Evolutionary conservation across 1,139 yeast genomes (phyloP), one percentile per base, ranked within the genome.

Genomic region (Protomyces macrosporus): DNA sequence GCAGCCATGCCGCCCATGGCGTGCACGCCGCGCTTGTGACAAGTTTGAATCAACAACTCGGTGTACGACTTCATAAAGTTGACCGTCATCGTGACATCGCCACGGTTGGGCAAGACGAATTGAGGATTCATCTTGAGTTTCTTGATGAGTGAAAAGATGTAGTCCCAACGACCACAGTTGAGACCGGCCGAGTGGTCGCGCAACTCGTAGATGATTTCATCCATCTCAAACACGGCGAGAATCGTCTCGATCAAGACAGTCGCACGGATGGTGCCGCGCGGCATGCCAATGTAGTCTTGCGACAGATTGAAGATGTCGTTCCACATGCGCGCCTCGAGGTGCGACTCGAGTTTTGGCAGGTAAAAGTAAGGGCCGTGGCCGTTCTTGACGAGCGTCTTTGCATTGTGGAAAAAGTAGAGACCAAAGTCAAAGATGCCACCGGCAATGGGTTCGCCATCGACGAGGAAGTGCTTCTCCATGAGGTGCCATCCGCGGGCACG

Each of bases 1-100:
- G 91, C 91, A 69, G 90, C 90, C 91, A 86, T 86, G 68, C 91
- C 91, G 68, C 91, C 91, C 83, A 86, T 84, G 56, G 90, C 93
- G 74, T 84, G 88, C 48, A 86, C 90, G 69, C 85, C 87, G 72
- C 90, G 82, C 75, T 81, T 80, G 77, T 86, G 91, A 74, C 89
- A 84, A 60, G 88, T 84, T 75, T 84, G 78, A 70, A 86, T 86
- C 71, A 86, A 79, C 64, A 84, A 79, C 70, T 83, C 81, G 66
- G 86, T 90, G 71, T 86, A 86, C 16, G 87, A 78, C 55, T 84
- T 77, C 90, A 86, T 85, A 76, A 86, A 86, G 55, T 89, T 89
- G 63, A 85, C 87, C 67, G 81, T 78, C 91, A 86, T 86, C 53
- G 87, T 85, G 61, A 86, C 88, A 72, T 84, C 89, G 50, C 83